phyloP scores from a whole-genome alignment of 441 rosid species.

The Croton setiger region DNA sequence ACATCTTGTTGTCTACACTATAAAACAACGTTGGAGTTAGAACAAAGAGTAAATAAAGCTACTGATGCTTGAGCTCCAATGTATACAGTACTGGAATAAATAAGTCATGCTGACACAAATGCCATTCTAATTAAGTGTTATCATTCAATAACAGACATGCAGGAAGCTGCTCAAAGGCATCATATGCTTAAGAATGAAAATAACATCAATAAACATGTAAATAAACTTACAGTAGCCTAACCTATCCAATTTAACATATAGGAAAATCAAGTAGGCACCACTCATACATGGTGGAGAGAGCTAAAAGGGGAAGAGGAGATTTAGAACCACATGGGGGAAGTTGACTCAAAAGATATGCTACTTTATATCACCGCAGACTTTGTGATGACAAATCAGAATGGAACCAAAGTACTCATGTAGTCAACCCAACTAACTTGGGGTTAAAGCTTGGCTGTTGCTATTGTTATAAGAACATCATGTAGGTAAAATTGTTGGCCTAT shows the following conservation, averaged over 20 bases:
- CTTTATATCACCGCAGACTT: no score
- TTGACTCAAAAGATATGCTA: no score
- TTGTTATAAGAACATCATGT: neutral
- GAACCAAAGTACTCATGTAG: no score
- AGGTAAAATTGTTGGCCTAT: neutral
- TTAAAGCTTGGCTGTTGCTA: no score
- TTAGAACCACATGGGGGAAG: no score
- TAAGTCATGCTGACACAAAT: neutral
- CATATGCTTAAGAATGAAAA: neutral
- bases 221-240: neutral
- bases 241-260: neutral
- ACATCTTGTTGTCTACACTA: neutral
- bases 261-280: no score
- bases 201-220: neutral
- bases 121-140: neutral
- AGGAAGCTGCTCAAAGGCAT: neutral
- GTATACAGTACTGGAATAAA: conserved; percentile 2
- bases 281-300: no score
- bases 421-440: no score
- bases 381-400: no score
- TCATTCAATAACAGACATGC: neutral
- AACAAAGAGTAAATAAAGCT: neutral
- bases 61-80: neutral
- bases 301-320: no score
- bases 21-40: neutral